Evolutionary conservation across 768 basidiomycete species (phyloP), one percentile per base, ranked within the genome.

Genomic region (Russula earlei): DNA sequence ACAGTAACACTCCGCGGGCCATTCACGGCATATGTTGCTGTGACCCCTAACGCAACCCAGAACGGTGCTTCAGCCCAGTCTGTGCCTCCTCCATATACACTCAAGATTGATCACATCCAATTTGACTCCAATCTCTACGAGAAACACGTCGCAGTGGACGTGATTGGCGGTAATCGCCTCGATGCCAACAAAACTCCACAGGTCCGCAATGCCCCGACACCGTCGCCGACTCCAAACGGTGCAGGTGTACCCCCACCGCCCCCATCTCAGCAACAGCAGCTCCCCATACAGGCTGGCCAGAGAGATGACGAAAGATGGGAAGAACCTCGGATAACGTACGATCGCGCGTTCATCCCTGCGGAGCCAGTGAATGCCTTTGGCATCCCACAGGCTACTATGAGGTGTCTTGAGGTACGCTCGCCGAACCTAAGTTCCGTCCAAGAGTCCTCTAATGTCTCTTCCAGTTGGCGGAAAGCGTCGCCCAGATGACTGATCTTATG

Each of bases 281-380:
- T 50, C 11, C 44, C 50, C 38, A 38, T 20, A 20, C 60, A 53
- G 60, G 65, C 12, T 9, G 52, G 57, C 34, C 57, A 48, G 34
- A 54, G 84, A 45, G 81, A 80, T 20, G 79, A 75, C 62, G 76
- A 73, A 63, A 82, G 81, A 77, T 63, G 59, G 55, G 85, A 86
- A 40, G 87, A 88, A 61, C 82, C 81, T 7, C 69, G 81, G 54
- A 70, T 81, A 40, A 62, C 77, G 47, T 80, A 87, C 45, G 80
- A 82, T 17, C 72, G 72, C 34, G 85, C 79, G 31, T 74, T 74
- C n/a, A 79, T 90, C 62, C 89, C 90, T 12, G 80, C 81, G 5
- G 88, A 90, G 63, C 89, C 89, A 9, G 86, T 91, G 49, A 91
- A 91, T 64, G 86, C 85, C 20, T 91, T 91, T 70, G 89, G 89